Evolutionary conservation across 441 rosid genomes (phyloP), one percentile per base, ranked within the genome.

Genomic region (Theobroma grandiflorum): DNA sequence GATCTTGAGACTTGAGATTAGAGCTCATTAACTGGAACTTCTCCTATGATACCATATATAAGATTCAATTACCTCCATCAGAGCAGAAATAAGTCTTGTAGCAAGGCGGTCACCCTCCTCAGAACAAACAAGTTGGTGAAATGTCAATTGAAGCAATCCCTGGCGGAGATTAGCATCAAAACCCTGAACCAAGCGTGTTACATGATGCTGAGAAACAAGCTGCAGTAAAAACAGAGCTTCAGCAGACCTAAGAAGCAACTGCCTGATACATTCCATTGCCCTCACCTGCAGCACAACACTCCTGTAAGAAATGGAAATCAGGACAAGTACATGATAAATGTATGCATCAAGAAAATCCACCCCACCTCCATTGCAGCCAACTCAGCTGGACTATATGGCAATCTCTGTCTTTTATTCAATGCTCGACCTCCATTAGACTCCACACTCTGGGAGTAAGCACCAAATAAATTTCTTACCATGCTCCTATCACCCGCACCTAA

Each of bases 181-280:
- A 38, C 89, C 92, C 81, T 97, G 98, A 86, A 94, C 89, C 87
- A 95, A 87, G 62, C 98, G 93, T 77, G 93, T 85, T 64, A 95
- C 81, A 79, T 95, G 97, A 85, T 94, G 97, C 85, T 92, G 98
- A 77, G 94, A 92, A 84, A 94, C 92, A 84, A 97, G 96, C 84
- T 92, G 98, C 79, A 95, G 91, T 86, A 97, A 85, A 91, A 92
- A 97, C 70, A 95, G 87, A 62, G 99, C 98, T 88, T 97, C 99
- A 70, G 97, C 95, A 79, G 98, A 97, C 91, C 99, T 87, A 85
- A 92, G 95, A 89, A 97, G 96, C 90, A 95, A 84, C 82, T 97
- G 99, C 77, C 99, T 88, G 76, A 97, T 89, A 79, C 99, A 95
- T 82, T 97, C 99, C 99, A 92, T 95, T 15, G 98, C 96, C 86